These are phyloP conservation scores for Wickerhamomyces chambardii DNA, from an alignment of 805 yeast species.

Conservation along the genomic window DNA sequence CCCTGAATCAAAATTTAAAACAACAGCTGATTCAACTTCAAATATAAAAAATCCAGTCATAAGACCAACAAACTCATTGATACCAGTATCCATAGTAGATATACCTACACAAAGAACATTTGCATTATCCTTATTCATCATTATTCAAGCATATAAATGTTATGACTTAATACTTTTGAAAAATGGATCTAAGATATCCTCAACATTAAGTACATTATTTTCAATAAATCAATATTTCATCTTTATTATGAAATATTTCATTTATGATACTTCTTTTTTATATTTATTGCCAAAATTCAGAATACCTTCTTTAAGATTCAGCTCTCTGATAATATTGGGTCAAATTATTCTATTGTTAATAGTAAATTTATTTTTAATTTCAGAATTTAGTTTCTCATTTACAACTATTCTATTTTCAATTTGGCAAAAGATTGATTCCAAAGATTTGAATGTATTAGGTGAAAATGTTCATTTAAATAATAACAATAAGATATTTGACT, in stretches of 20 bases:
- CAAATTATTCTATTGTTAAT: slow-evolving; percentile 37
- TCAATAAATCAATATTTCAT: slow-evolving; percentile 34
- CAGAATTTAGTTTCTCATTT: slow-evolving; percentile 41
- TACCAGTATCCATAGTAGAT: slow-evolving; percentile 62
- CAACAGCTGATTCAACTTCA: neutral
- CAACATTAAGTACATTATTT: slow-evolving; percentile 19
- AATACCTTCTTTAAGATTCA: slow-evolving; percentile 67
- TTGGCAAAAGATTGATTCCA: slow-evolving; percentile 32
- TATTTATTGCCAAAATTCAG: slow-evolving; percentile 67
- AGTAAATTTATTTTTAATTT: slow-evolving; percentile 45
- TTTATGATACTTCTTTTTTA: slow-evolving; percentile 64
- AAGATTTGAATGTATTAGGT: slow-evolving; percentile 46
- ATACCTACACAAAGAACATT: slow-evolving; percentile 70
- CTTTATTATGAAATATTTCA: slow-evolving; percentile 61
- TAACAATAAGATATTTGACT: slow-evolving; percentile 19
- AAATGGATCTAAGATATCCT: slow-evolving; percentile 25
- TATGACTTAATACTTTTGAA: slow-evolving; percentile 61
- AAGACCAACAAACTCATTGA: slow-evolving; percentile 26
- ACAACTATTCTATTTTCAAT: slow-evolving; percentile 27
- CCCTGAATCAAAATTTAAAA: too few species aligned
- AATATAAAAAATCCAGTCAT: neutral
- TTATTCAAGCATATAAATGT: slow-evolving; percentile 81
- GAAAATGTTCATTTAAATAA: slow-evolving; percentile 23
- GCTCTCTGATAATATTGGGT: slow-evolving; percentile 41
- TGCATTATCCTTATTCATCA: slow-evolving; percentile 52